Base-by-base conservation (phyloP, 2,329 filamentous ascomycete species). In the Dryadomyces quercivorus region DNA sequence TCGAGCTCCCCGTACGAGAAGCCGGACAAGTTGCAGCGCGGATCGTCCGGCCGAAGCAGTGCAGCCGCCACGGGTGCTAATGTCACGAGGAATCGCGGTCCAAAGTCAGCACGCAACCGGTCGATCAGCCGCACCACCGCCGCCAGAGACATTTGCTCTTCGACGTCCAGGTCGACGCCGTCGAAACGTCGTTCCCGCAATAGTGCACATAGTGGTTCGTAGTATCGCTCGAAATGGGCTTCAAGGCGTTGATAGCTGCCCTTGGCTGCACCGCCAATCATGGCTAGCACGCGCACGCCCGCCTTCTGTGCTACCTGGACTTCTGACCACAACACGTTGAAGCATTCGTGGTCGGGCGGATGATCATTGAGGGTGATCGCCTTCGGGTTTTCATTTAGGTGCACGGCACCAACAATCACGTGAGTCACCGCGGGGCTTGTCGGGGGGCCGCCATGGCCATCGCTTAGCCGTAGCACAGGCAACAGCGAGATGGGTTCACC, bases 221-320 rank as follows among this genome's bases (percentile, higher is more conserved):
- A 93, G 70, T 86, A 87, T 3, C 66, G 64, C 66, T 91, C 84
- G 63, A 92, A 92, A 1, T 18, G 13, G 12, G 20, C 69, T 68
- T 82, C 78, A 3, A 77, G 71, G 10, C 82, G 74, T 50, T 74
- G 70, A 64, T 80, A 92, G 20, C 77, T 81, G 12, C 88, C 88
- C 62, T 79, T 80, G 0, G 86, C 87, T 2, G 87, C 87, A 15
- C 88, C 88, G 36, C 88, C 88, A 0, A 93, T 73, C 85, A 93
- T 89, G 50, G 82, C 86, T 59, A 92, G 72, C n/a, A 92, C 79
- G 62, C 84, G 84, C 61, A 92, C 74, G 21, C 86, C 86, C 42
- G 73, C 74, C 1, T 77, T 79, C 67, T 90, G 84, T n/a, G 89
- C 69, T 61, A 80, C 72, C 31, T 76, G 75, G 16, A 87, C 75